phyloP scores from a whole-genome alignment of 306 rosid genomes.

The cucumber (Cucumis sativus) region Cucumber_9930_V3 NC_026659.2:24967001-24967500 shows the following conservation, averaged over 20 bases:
- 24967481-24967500: background rate
- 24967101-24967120: background rate
- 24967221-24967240: conserved; percentile 89
- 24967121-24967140: background rate
- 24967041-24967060: background rate
- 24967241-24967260: conserved; percentile 73
- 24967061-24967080: background rate
- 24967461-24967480: background rate
- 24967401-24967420: conserved; percentile 10
- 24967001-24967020: background rate
- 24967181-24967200: background rate
- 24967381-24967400: conserved; percentile 40
- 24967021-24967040: background rate
- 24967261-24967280: conserved; percentile 59
- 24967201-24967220: conserved; percentile 47
- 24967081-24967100: background rate
- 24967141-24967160: background rate
- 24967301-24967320: conserved; percentile 36
- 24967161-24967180: background rate
- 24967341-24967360: conserved; percentile 79
- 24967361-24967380: conserved; percentile 30
- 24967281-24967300: conserved; percentile 32
- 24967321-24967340: conserved; percentile 81
- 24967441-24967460: background rate
- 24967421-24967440: background rate